Conservation (phyloP, 139 green algal genomes). For the Klebsormidium nitens region DNA sequence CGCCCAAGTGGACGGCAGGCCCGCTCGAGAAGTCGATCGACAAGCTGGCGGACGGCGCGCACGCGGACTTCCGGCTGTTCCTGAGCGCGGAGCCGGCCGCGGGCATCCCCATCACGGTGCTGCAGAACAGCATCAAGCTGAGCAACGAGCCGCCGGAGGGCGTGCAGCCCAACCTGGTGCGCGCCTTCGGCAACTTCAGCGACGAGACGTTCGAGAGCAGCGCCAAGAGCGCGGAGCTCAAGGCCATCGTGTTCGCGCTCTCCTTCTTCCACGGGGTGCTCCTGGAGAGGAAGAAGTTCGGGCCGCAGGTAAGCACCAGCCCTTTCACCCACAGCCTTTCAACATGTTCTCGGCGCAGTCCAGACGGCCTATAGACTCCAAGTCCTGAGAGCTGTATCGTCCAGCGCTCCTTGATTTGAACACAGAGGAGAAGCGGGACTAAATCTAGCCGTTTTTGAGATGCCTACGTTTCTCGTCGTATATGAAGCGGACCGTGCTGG, state of each 20-base stretch:
- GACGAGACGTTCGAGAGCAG: constrained; percentile 84
- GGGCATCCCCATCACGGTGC: constrained; percentile 72
- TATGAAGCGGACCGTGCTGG: too few species aligned
- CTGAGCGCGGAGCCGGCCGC: constrained; percentile 83
- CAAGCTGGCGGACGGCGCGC: constrained; percentile 3
- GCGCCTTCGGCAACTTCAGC: constrained; percentile 71
- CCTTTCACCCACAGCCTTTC: constrained; percentile 47
- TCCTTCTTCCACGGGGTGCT: constrained; percentile 86
- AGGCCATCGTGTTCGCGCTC: constrained; percentile 80
- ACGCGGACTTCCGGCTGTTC: constrained; percentile 73
- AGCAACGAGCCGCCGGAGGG: constrained; percentile 88
- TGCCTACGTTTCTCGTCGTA: too few species aligned
- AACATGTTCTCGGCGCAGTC: not conserved
- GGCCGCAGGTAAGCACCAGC: constrained; percentile 86
- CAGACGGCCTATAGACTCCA: not conserved
- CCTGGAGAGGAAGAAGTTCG: constrained; percentile 92
- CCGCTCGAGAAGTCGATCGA: constrained; percentile 47
- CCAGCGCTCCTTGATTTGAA: too few species aligned
- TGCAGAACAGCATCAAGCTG: constrained; percentile 88
- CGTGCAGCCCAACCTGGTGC: constrained; percentile 44
- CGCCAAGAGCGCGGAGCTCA: constrained; percentile 68
- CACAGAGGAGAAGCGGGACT: too few species aligned
- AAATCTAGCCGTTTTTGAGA: too few species aligned
- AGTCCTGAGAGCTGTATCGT: constrained; percentile 53
- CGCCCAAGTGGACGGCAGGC: constrained; percentile 14